phyloP scores from a whole-genome alignment of 768 basidiomycete genomes.

The Suillus plorans region DNA sequence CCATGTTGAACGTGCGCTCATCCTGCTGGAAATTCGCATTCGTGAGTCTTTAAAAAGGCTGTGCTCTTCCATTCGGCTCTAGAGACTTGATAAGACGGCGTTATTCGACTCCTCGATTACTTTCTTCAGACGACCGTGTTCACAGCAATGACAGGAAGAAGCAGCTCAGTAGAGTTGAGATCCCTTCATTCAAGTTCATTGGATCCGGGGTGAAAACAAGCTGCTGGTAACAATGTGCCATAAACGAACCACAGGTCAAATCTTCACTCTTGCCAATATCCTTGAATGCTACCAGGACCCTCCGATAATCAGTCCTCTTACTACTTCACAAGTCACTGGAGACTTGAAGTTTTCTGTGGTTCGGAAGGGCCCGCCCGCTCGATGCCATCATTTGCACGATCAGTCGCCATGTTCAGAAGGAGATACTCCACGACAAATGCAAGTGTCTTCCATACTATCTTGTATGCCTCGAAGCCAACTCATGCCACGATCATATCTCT shows the following conservation, averaged over 20 bases:
- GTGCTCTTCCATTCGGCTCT: neutral
- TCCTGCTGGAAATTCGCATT: neutral
- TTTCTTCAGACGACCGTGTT: neutral
- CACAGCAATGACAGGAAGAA: neutral
- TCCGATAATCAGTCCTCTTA: neutral
- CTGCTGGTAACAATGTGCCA: neutral
- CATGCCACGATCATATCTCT: neutral
- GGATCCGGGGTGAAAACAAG: neutral
- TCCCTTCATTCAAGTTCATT: neutral
- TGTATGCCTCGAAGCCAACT: neutral
- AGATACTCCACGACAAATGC: neutral
- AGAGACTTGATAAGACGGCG: neutral
- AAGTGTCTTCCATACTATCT: neutral
- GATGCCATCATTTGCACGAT: neutral
- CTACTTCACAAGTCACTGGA: neutral
- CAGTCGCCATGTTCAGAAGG: neutral
- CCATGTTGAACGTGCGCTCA: neutral
- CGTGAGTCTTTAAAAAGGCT: neutral
- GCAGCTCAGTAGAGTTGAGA: neutral
- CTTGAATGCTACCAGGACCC: neutral
- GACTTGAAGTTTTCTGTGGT: neutral
- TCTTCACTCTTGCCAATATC: neutral
- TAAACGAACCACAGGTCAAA: neutral
- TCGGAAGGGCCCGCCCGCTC: neutral
- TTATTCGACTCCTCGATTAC: neutral